These are phyloP conservation scores for Podosphaera fusca DNA, from an alignment of 2,329 filamentous ascomycete genomes.

Conservation along the genomic window DNA sequence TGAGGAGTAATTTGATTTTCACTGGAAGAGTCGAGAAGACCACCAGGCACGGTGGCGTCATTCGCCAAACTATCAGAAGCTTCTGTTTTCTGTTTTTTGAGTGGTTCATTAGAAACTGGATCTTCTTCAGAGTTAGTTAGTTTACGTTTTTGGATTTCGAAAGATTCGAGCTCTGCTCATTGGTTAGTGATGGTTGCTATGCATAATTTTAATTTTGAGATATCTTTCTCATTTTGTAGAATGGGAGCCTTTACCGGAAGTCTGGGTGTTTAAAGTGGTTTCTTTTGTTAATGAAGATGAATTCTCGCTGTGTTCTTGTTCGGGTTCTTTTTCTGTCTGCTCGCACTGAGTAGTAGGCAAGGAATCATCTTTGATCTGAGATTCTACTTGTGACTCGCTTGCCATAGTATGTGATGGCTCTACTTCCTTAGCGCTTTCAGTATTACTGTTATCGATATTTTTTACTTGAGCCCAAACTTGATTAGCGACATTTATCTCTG, in stretches of 20 bases:
- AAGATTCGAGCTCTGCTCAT: constrained; percentile 11
- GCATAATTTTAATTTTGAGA: too few relatives aligned
- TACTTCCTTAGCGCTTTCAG: background rate
- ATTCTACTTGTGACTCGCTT: too few relatives aligned
- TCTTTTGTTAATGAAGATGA: background rate
- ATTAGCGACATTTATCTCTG: constrained; percentile 55
- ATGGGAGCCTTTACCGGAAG: too few relatives aligned
- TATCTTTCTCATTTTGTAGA: background rate
- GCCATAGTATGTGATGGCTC: background rate
- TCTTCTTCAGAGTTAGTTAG: constrained; percentile 14
- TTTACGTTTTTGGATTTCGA: constrained; percentile 14
- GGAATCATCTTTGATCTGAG: background rate
- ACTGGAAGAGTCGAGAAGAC: background rate
- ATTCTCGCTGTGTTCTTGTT: background rate
- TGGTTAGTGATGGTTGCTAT: background rate
- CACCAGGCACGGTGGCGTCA: constrained; percentile 15
- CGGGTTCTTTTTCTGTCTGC: background rate
- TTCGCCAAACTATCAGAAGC: constrained; percentile 1
- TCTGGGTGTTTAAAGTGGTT: constrained; percentile 8
- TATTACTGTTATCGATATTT: background rate
- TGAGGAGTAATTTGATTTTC: background rate
- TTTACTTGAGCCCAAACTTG: constrained; percentile 39
- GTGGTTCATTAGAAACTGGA: constrained; percentile 11
- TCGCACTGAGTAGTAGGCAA: background rate
- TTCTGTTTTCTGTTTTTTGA: constrained; percentile 8